Evolutionary conservation across 257 asterid genomes (phyloP).

Genomic region (Capsicum rhomboideum): DNA sequence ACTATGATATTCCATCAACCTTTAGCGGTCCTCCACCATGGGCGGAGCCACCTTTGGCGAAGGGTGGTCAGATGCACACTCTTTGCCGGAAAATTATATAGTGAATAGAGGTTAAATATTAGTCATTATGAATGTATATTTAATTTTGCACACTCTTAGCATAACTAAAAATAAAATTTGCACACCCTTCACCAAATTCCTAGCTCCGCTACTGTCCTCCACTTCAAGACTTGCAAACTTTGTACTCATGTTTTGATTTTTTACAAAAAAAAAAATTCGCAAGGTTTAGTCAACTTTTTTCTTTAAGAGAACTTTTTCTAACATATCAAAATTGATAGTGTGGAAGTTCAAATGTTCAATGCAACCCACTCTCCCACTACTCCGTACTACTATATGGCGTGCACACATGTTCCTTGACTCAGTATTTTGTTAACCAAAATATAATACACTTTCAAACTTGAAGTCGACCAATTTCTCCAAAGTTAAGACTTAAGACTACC

Average conservation of each 20-base stretch:
- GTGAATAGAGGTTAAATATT: too few relatives aligned
- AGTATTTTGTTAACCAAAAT: neutral
- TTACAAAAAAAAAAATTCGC: too few relatives aligned
- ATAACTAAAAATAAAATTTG: too few relatives aligned
- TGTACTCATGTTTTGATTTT: neutral
- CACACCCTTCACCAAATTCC: too few relatives aligned
- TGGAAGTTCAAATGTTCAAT: neutral
- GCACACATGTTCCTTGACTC: slow-evolving; percentile 1
- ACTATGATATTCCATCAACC: neutral
- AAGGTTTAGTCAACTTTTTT: neutral
- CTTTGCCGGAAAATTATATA: too few relatives aligned
- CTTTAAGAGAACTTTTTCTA: neutral
- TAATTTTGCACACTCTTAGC: too few relatives aligned
- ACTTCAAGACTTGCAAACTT: neutral
- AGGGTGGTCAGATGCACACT: too few relatives aligned
- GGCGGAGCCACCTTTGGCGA: too few relatives aligned
- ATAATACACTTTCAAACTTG: neutral
- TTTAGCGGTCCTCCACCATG: neutral
- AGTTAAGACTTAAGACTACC: neutral
- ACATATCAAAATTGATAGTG: neutral
- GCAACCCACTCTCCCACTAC: neutral
- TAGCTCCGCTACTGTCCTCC: too few relatives aligned
- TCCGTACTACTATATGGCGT: neutral
- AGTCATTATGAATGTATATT: too few relatives aligned
- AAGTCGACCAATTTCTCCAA: neutral